phyloP scores from a whole-genome alignment of 2,329 filamentous ascomycete genomes.

The Diaporthe citri region DNA sequence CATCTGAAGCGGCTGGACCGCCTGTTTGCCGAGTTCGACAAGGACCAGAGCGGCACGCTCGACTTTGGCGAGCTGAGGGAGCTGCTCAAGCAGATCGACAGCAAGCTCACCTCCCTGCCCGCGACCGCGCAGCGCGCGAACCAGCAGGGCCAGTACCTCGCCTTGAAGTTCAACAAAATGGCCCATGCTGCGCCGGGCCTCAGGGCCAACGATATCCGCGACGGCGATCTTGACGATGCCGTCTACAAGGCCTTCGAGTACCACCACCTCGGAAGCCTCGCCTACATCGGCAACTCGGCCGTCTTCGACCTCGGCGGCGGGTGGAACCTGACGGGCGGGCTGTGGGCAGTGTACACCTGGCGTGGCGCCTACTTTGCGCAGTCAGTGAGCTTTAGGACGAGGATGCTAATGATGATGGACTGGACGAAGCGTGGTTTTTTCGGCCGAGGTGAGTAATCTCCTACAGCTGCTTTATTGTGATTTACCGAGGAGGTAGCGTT shows the following conservation, averaged over 20 bases:
- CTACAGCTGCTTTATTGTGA: too few species aligned
- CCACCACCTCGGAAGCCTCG: constrained; percentile 88
- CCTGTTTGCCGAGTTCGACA: constrained; percentile 92
- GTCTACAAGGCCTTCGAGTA: constrained; percentile 97
- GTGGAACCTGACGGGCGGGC: constrained; percentile 81
- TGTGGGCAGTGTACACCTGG: constrained; percentile 97
- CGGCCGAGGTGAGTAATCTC: constrained; percentile 81
- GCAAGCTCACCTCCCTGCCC: constrained; percentile 91
- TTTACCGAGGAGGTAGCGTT: neutral
- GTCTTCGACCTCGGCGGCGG: constrained; percentile 90
- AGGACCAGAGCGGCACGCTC: constrained; percentile 90
- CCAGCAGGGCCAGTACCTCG: constrained; percentile 94
- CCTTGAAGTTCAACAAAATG: constrained; percentile 93
- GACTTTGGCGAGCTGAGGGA: constrained; percentile 94
- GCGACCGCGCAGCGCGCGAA: constrained; percentile 97
- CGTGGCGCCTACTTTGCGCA: constrained; percentile 97
- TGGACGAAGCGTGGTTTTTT: constrained; percentile 98
- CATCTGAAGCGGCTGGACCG: constrained; percentile 92
- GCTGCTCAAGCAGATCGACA: constrained; percentile 91
- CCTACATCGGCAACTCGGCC: constrained; percentile 96
- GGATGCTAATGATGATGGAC: constrained; percentile 93
- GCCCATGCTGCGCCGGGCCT: constrained; percentile 82
- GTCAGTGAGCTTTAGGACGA: constrained; percentile 92
- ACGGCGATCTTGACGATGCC: constrained; percentile 91
- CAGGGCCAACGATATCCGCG: constrained; percentile 81